Conservation (phyloP, 441 rosid genomes). For the Daphne laureola region DNA sequence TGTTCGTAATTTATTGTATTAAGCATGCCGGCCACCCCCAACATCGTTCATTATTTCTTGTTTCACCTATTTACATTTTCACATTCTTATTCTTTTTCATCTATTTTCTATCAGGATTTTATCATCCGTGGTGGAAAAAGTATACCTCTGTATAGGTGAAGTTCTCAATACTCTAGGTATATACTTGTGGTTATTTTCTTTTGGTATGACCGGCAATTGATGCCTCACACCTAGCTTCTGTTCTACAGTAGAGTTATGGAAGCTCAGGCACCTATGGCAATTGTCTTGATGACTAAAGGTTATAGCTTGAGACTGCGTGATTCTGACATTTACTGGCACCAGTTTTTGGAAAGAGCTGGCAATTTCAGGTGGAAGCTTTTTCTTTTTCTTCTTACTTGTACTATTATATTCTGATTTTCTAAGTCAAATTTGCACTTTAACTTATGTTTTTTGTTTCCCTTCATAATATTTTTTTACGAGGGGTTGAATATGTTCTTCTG, state of each 20-base stretch:
- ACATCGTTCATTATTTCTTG: no score
- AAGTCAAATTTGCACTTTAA: neutral
- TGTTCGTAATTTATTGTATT: no score
- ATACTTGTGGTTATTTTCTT: slow-evolving; percentile 7
- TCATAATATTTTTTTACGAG: neutral
- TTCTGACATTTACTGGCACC: slow-evolving; percentile 73
- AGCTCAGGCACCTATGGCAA: slow-evolving; percentile 78
- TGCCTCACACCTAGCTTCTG: slow-evolving; percentile 27
- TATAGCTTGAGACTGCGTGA: slow-evolving; percentile 48
- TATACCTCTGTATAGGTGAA: slow-evolving; percentile 83
- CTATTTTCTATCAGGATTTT: slow-evolving; percentile 43
- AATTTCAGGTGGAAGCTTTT: slow-evolving; percentile 35
- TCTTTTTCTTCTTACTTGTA: neutral
- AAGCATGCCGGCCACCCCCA: no score
- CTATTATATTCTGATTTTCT: slow-evolving; percentile 11
- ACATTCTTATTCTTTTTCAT: slow-evolving; percentile 10
- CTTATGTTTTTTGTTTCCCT: neutral
- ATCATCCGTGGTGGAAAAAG: slow-evolving; percentile 81
- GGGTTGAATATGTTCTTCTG: neutral
- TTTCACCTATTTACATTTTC: neutral
- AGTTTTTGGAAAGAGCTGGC: slow-evolving; percentile 51
- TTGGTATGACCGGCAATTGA: neutral
- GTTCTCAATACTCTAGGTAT: slow-evolving; percentile 17
- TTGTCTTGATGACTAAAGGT: slow-evolving; percentile 62
- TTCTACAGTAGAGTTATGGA: slow-evolving; percentile 79